Evolutionary conservation across 768 basidiomycete species (phyloP).

Genomic region (Tulasnella sp.): DNA sequence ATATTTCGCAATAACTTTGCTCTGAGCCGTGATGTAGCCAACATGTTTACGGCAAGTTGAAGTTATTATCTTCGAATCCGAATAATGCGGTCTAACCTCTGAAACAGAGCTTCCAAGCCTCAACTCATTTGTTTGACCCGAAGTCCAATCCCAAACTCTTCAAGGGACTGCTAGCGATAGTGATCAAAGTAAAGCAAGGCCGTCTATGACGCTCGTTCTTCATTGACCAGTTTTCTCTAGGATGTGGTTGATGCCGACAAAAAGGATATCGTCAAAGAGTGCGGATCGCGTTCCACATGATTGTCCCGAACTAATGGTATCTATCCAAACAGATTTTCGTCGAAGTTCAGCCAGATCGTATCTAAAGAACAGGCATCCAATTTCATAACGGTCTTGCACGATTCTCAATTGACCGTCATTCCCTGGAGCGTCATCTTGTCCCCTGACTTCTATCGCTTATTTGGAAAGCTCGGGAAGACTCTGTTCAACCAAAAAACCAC

Average conservation of each 20-base stretch:
- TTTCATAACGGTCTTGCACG: conserved; percentile 32
- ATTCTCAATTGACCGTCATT: conserved; percentile 14
- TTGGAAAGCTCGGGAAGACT: not conserved
- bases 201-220: conserved; percentile 28
- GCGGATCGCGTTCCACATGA: conserved; percentile 35
- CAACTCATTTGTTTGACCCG: conserved; percentile 55
- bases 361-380: conserved; percentile 26
- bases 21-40: conserved; percentile 60
- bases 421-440: conserved; percentile 33
- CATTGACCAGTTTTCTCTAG: conserved; percentile 42
- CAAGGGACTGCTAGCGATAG: conserved; percentile 61
- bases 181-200: conserved; percentile 54
- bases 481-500: conserved; percentile 20
- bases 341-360: conserved; percentile 34
- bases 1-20: conserved; percentile 70
- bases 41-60: conserved; percentile 54
- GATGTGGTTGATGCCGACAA: conserved; percentile 67
- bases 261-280: conserved; percentile 62
- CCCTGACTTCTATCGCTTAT: conserved; percentile 20
- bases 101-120: conserved; percentile 38
- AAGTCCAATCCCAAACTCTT: conserved; percentile 61
- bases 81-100: not conserved
- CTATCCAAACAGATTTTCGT: conserved; percentile 24
- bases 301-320: not conserved
- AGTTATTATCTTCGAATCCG: conserved; percentile 50